Evolutionary conservation across 1,284 basidiomycete species (phyloP).

Genomic region (Irpex lacteus): DNA sequence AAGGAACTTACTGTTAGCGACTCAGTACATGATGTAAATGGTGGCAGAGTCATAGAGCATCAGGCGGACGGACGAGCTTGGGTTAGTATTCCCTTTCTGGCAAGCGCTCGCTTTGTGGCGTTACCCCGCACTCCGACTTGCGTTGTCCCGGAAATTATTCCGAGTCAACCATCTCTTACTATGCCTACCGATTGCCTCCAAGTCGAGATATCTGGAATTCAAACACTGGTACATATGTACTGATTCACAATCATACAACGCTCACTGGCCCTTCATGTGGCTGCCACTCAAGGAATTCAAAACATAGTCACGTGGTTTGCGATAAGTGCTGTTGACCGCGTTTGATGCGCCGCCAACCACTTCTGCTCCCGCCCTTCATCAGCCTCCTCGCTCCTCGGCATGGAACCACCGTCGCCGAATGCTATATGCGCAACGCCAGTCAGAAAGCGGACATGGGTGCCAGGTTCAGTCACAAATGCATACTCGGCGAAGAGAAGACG

Average conservation of each 20-base stretch:
- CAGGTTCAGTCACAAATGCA: constrained; percentile 30
- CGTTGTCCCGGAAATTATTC: too few relatives aligned
- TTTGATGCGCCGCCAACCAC: background rate
- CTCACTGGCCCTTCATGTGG: too few relatives aligned
- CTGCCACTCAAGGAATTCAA: background rate
- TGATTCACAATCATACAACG: too few relatives aligned
- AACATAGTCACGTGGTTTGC: background rate
- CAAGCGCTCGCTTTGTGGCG: background rate
- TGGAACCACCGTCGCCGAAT: constrained; percentile 6
- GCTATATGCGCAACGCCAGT: constrained; percentile 16
- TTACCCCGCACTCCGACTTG: background rate
- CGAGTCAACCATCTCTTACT: background rate
- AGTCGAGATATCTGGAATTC: too few relatives aligned
- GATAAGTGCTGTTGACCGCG: background rate
- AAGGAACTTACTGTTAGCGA: too few relatives aligned
- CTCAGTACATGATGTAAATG: background rate
- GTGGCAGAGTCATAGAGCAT: background rate
- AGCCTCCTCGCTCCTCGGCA: background rate
- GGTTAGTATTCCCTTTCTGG: background rate
- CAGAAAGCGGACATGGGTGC: constrained; percentile 27
- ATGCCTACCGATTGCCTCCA: background rate
- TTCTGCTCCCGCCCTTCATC: background rate
- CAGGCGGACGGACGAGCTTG: background rate
- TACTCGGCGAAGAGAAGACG: constrained; percentile 33
- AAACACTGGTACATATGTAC: too few relatives aligned